Conservation (phyloP, 2,329 filamentous ascomycete species). For the Aspergillus sojae region DNA sequence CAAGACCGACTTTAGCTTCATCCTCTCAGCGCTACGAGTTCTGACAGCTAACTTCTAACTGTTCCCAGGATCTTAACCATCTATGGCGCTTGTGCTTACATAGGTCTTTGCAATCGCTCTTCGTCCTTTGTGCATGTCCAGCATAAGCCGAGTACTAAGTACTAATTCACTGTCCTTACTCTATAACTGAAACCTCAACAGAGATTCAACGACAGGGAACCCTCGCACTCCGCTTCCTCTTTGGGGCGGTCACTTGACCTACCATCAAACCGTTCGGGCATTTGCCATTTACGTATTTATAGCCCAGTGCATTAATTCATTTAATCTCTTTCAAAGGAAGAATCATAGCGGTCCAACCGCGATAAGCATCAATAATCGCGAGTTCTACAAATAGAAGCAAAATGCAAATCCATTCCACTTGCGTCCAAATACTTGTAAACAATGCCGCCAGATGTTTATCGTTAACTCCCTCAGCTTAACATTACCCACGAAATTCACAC, state of each 20-base stretch:
- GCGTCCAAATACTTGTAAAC: background rate
- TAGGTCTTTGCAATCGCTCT: background rate
- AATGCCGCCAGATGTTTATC: background rate
- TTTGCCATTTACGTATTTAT: background rate
- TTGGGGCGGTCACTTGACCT: background rate
- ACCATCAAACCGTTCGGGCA: background rate
- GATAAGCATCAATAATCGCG: background rate
- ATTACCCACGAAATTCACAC: background rate
- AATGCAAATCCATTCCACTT: background rate
- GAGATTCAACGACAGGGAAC: background rate
- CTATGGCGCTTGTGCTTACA: background rate
- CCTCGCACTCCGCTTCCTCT: background rate
- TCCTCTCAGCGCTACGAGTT: background rate
- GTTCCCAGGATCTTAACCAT: background rate
- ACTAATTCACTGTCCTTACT: background rate
- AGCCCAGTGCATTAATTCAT: background rate
- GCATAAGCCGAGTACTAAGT: background rate
- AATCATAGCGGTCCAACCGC: background rate
- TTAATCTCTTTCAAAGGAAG: no score
- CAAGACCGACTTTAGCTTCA: background rate
- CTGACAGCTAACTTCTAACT: background rate
- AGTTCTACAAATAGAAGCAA: conserved; percentile 1
- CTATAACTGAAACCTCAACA: background rate
- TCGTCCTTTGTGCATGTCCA: background rate
- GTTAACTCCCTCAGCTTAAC: background rate